Conservation (phyloP, 129 eudicot species). For the Rutidosis leptorrhynchoides region DNA sequence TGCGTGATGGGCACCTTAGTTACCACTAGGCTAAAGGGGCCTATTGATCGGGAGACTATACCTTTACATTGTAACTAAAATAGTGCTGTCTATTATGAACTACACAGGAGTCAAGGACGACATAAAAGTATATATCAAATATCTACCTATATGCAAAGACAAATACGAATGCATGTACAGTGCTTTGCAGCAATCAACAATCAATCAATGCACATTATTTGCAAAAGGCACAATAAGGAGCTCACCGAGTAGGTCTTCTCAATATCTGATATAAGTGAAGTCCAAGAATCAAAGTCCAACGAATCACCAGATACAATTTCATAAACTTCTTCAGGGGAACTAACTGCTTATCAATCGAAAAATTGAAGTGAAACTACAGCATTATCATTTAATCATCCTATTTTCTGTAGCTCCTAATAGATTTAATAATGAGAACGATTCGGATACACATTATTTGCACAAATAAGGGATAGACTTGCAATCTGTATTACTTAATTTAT, state of each 20-base stretch:
- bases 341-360: constrained; percentile 30
- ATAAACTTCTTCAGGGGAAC: constrained; percentile 38
- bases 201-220: background rate
- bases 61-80: no score
- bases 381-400: background rate
- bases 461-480: background rate
- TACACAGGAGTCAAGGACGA: constrained; percentile 9
- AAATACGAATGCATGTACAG: background rate
- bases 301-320: constrained; percentile 40
- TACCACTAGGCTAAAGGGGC: no score
- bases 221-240: constrained; percentile 7
- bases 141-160: constrained; percentile 4
- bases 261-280: constrained; percentile 48
- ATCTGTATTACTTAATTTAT: no score
- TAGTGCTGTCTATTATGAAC: background rate
- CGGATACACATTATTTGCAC: background rate
- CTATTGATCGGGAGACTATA: no score
- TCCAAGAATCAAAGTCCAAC: constrained; percentile 67
- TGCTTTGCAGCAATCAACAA: background rate
- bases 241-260: constrained; percentile 62
- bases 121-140: background rate
- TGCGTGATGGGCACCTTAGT: no score
- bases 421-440: constrained; percentile 1
- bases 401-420: background rate
- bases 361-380: background rate